phyloP scores from a whole-genome alignment of 306 rosid species.

The Lablab purpureus region DNA sequence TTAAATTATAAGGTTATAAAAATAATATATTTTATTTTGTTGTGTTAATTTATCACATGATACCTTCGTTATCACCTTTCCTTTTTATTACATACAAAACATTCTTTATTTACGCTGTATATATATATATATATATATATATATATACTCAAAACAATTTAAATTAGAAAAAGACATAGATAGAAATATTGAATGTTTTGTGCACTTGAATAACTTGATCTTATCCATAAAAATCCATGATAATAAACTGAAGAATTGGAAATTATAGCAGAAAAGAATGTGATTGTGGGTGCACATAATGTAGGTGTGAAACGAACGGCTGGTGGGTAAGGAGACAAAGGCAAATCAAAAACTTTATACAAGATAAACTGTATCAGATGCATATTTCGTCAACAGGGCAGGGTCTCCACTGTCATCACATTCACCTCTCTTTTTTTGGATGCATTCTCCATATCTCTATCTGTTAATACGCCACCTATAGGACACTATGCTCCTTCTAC shows the following conservation, averaged over 20 bases:
- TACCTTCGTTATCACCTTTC: background rate
- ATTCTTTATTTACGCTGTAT: background rate
- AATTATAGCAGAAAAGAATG: slow-evolving; percentile 8
- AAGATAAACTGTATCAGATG: slow-evolving; percentile 17
- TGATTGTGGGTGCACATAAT: background rate
- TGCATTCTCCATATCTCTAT: background rate
- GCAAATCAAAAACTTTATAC: slow-evolving; percentile 16
- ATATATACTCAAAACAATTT: no score
- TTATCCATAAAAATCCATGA: slow-evolving; percentile 21
- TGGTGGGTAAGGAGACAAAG: slow-evolving; percentile 42
- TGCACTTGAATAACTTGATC: slow-evolving; percentile 9
- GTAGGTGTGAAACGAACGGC: slow-evolving; percentile 32
- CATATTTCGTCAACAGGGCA: slow-evolving; percentile 23
- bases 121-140: no score
- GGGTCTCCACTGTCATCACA: background rate
- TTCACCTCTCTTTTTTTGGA: background rate
- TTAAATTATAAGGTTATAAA: background rate
- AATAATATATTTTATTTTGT: background rate
- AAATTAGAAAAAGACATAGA: background rate
- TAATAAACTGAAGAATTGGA: background rate
- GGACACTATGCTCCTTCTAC: background rate
- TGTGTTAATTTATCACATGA: background rate
- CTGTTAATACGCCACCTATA: background rate
- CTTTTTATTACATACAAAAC: background rate
- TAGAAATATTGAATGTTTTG: background rate